These are phyloP conservation scores for Podospora bellae-mahoneyi DNA, from an alignment of 495 filamentous ascomycete species.

Conservation along the genomic window DNA sequence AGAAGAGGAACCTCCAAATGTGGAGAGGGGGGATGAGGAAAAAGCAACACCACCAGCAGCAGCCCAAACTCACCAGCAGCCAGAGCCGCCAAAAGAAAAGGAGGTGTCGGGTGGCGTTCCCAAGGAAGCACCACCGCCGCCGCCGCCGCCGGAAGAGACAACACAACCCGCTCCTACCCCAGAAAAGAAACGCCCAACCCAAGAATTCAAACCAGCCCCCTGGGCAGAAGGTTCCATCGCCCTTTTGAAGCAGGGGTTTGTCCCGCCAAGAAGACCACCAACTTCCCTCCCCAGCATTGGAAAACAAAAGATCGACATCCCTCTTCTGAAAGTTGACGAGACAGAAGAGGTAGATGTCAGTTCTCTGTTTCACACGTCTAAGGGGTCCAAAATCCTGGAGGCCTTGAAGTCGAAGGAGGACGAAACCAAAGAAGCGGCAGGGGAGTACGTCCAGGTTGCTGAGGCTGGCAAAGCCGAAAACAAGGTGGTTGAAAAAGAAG, in stretches of 20 bases:
- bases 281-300: neutral
- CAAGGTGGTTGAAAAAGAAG: neutral
- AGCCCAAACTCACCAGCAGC: neutral
- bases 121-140: slow-evolving; percentile 1
- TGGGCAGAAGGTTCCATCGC: slow-evolving; percentile 19
- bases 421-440: neutral
- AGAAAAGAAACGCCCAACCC: neutral
- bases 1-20: neutral
- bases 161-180: neutral
- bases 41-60: neutral
- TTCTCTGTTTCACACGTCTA: slow-evolving; percentile 36
- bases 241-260: slow-evolving; percentile 10
- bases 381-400: slow-evolving; percentile 35
- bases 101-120: no score
- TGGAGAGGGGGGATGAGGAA: no score
- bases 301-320: slow-evolving; percentile 6
- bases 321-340: slow-evolving; percentile 1
- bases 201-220: slow-evolving; percentile 14
- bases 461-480: no score
- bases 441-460: neutral
- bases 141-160: neutral
- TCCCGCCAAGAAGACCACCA: slow-evolving; percentile 11
- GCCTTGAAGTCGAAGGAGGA: slow-evolving; percentile 19
- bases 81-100: neutral
- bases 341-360: slow-evolving; percentile 31